These are phyloP conservation scores for Komagataella ulmi DNA, from an alignment of 805 yeast species.

Conservation along the genomic window DNA sequence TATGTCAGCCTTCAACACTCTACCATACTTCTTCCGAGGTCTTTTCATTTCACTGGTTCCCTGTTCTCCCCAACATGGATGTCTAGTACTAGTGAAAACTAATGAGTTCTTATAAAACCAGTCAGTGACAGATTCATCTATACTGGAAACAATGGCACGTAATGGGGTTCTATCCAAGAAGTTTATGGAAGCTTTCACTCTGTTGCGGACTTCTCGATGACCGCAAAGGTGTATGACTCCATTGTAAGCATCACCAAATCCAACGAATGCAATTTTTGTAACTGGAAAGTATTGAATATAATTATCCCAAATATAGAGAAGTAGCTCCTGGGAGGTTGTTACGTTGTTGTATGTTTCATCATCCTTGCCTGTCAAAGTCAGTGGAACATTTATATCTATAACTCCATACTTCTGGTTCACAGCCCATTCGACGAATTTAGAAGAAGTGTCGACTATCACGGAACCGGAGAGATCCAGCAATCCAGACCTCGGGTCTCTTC, in stretches of 20 bases:
- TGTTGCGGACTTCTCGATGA: constrained; percentile 55
- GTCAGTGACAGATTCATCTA: constrained; percentile 82
- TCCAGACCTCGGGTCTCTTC: constrained; percentile 69
- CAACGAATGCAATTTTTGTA: constrained; percentile 63
- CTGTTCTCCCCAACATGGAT: constrained; percentile 64
- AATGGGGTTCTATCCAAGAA: constrained; percentile 59
- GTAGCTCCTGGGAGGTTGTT: constrained; percentile 61
- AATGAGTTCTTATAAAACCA: constrained; percentile 86
- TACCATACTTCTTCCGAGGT: constrained; percentile 85
- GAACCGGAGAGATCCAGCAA: constrained; percentile 60
- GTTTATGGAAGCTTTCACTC: constrained; percentile 57
- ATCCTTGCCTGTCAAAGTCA: constrained; percentile 28
- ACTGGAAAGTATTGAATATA: constrained; percentile 63
- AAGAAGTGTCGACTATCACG: constrained; percentile 62
- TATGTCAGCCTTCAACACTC: constrained; percentile 62
- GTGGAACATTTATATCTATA: constrained; percentile 75
- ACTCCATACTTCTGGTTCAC: constrained; percentile 48
- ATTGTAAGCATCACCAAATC: constrained; percentile 81
- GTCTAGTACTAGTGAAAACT: constrained; percentile 61
- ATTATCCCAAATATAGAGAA: constrained; percentile 83
- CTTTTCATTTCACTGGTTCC: constrained; percentile 30
- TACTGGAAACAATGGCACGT: constrained; percentile 69
- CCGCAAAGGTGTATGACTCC: constrained; percentile 82
- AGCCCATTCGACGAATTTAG: constrained; percentile 61
- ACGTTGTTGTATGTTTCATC: constrained; percentile 46